Percentiles rank a stretch among this genome's conserved stretches.
Conservation (phyloP, 2,329 filamentous ascomycete species). For the Claviceps digitariae region DNA sequence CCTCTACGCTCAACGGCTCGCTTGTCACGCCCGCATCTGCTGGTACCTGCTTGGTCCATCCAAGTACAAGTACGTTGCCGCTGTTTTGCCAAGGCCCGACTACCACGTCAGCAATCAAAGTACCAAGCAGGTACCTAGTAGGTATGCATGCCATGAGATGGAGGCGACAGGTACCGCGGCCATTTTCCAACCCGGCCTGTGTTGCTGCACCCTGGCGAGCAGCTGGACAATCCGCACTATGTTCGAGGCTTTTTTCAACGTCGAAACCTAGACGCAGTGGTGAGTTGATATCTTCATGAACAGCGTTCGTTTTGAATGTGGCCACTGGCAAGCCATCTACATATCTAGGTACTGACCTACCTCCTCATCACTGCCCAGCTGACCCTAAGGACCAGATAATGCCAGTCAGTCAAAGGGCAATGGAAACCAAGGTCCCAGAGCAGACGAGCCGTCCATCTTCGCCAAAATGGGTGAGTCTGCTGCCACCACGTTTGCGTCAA, state of each 20-base stretch:
- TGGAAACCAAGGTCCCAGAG: not conserved
- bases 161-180: not conserved
- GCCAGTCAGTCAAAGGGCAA: not conserved
- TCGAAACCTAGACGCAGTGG: not conserved
- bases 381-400: not conserved
- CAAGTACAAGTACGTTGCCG: too few relatives aligned
- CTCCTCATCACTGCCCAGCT: not conserved
- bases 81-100: too few relatives aligned
- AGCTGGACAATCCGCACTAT: not conserved
- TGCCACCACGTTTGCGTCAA: slow-evolving; percentile 62
- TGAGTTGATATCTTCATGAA: not conserved
- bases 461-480: slow-evolving; percentile 61
- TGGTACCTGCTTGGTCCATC: too few relatives aligned
- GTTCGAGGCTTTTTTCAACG: slow-evolving; percentile 2
- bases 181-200: not conserved
- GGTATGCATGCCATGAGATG: slow-evolving; percentile 2
- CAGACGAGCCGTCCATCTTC: slow-evolving; percentile 24
- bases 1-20: too few relatives aligned
- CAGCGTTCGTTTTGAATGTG: too few relatives aligned
- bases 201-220: not conserved
- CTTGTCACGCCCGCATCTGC: too few relatives aligned
- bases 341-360: too few relatives aligned
- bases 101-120: too few relatives aligned
- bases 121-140: too few relatives aligned
- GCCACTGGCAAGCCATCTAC: too few relatives aligned